Evolutionary conservation across 305 asterid genomes (phyloP).

Genomic region (Fraxinus floribunda): DNA sequence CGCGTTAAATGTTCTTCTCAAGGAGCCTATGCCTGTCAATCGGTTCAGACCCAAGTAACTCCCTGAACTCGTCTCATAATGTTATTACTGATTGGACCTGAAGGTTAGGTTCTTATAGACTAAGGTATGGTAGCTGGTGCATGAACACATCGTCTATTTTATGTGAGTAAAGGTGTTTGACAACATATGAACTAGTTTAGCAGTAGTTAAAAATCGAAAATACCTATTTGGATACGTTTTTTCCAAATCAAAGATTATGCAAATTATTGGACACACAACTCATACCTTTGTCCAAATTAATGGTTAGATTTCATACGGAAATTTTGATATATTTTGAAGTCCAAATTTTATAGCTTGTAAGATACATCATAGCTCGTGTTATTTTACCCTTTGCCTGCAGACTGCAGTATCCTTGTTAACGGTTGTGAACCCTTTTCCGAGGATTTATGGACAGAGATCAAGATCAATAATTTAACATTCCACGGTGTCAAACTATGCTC

Average conservation of each 20-base stretch:
- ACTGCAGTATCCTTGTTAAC: conserved; percentile 62
- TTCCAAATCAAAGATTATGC: background rate
- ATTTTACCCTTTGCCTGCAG: background rate
- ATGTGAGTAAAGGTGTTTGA: background rate
- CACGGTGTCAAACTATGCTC: conserved; percentile 64
- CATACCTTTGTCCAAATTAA: background rate
- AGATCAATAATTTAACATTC: conserved; percentile 50
- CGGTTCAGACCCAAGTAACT: conserved; percentile 77
- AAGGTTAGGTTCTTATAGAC: background rate
- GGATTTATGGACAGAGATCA: conserved; percentile 70
- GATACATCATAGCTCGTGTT: background rate
- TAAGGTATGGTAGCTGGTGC: background rate
- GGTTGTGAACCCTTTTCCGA: conserved; percentile 70
- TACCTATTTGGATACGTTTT: no score
- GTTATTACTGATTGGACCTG: background rate
- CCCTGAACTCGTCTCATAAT: background rate
- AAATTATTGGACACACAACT: background rate
- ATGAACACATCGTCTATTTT: background rate
- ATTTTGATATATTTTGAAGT: background rate
- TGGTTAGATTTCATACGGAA: background rate
- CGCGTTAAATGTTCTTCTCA: conserved; percentile 54
- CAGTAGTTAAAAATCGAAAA: background rate
- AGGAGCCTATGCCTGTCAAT: conserved; percentile 56
- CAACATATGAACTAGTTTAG: background rate
- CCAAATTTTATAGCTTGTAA: background rate